Evolutionary conservation across 2,329 filamentous ascomycete species (phyloP).

Genomic region (Ceratocystis papillata): DNA sequence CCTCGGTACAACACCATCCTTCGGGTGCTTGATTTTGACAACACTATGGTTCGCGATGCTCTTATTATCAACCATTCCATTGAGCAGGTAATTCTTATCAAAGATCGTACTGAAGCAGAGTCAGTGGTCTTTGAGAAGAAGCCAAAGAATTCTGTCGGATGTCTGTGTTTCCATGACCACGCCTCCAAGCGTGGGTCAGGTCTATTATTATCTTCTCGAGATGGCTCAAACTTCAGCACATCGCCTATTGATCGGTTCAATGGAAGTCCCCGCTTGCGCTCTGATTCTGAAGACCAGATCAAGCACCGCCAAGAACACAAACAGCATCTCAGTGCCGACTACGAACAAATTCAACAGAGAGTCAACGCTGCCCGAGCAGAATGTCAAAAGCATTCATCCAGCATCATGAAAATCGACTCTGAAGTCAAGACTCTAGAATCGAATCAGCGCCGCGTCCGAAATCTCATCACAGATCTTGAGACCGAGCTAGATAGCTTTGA

Average conservation of each 20-base stretch:
- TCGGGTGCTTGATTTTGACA: constrained; percentile 69
- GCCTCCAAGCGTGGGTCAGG: constrained; percentile 38
- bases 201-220: constrained; percentile 52
- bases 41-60: constrained; percentile 65
- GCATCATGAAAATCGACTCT: constrained; percentile 33
- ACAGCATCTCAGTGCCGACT: constrained; percentile 44
- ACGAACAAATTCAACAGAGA: constrained; percentile 42
- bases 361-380: constrained; percentile 39
- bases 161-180: constrained; percentile 55
- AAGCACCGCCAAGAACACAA: constrained; percentile 40
- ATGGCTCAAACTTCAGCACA: constrained; percentile 51
- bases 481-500: constrained; percentile 56
- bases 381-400: constrained; percentile 39
- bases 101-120: constrained; percentile 54
- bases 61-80: constrained; percentile 73
- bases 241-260: constrained; percentile 39
- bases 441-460: constrained; percentile 31
- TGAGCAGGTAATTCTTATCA: constrained; percentile 73
- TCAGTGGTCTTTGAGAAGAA: constrained; percentile 54
- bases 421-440: constrained; percentile 6
- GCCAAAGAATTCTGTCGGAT: constrained; percentile 60
- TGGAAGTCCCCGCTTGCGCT: constrained; percentile 61
- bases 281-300: constrained; percentile 60
- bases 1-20: constrained; percentile 63
- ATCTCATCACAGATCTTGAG: constrained; percentile 38